Conservation (phyloP, 2,329 filamentous ascomycete genomes). For the Arthrobotrys sphaeroides region DNA sequence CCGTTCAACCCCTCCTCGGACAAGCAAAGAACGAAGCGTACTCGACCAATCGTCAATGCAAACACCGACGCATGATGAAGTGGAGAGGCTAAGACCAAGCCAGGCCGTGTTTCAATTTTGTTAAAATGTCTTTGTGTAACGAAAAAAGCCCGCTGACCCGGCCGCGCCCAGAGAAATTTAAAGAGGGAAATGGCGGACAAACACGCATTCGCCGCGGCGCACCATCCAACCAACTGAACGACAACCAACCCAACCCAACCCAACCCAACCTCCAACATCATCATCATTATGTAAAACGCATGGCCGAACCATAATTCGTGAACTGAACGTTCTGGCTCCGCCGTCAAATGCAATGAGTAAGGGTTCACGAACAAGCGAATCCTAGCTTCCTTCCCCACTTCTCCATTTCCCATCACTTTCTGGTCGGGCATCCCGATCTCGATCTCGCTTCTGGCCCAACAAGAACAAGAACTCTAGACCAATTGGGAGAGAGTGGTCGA, state of each 20-base stretch:
- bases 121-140: slow-evolving; percentile 23
- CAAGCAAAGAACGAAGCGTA: not conserved
- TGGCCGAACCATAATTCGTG: not conserved
- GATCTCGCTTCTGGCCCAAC: slow-evolving; percentile 13
- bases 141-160: not conserved
- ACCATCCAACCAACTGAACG: not conserved
- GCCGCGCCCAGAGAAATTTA: not conserved
- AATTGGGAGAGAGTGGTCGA: slow-evolving; percentile 28
- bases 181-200: too few relatives aligned
- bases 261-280: slow-evolving; percentile 10
- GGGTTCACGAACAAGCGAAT: not conserved
- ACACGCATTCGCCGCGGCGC: too few relatives aligned
- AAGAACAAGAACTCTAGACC: slow-evolving; percentile 2
- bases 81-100: slow-evolving; percentile 4
- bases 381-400: slow-evolving; percentile 11
- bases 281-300: too few relatives aligned
- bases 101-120: slow-evolving; percentile 15
- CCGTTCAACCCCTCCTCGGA: not conserved
- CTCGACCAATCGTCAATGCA: slow-evolving; percentile 8
- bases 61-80: slow-evolving; percentile 1
- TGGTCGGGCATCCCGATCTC: not conserved
- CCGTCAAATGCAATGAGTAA: too few relatives aligned
- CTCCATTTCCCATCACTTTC: slow-evolving; percentile 10
- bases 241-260: too few relatives aligned
- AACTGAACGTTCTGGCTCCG: not conserved